Percentiles rank a stretch among this genome's conserved stretches.
Evolutionary conservation across 1,284 basidiomycete genomes (phyloP).

Genomic region (Microstroma glucosiphilum): DNA sequence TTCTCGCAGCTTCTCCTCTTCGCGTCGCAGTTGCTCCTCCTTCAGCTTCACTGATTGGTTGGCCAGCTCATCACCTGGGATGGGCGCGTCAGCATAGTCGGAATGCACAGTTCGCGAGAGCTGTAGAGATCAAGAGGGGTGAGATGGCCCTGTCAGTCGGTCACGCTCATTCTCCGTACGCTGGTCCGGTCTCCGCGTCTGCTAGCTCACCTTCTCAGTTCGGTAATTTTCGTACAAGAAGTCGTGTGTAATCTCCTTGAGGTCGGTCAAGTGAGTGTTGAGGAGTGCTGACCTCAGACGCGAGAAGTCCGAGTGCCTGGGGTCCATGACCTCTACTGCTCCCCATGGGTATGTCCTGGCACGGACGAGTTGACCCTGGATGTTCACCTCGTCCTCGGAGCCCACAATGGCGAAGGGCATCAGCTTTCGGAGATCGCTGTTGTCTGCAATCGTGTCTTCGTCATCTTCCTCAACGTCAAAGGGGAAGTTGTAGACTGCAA

Average conservation of each 20-base stretch:
- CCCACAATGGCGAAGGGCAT: conserved; percentile 92
- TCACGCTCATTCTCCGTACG: neutral
- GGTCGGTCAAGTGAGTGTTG: conserved; percentile 90
- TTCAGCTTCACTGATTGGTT: conserved; percentile 94
- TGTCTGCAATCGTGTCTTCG: conserved; percentile 96
- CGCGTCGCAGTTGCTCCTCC: conserved; percentile 94
- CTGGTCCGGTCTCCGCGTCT: neutral
- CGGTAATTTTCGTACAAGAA: conserved; percentile 84
- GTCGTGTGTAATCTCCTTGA: conserved; percentile 86
- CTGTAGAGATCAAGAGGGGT: conserved; percentile 13
- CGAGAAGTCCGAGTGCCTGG: conserved; percentile 94
- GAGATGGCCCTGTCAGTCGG: neutral
- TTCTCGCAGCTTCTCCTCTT: conserved; percentile 76
- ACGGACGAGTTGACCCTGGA: conserved; percentile 82
- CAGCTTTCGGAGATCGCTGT: conserved; percentile 55
- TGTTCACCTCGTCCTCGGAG: conserved; percentile 90
- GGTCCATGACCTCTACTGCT: conserved; percentile 96
- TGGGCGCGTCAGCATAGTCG: conserved; percentile 54
- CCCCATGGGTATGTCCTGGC: conserved; percentile 96
- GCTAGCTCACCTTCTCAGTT: conserved; percentile 68
- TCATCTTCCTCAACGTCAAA: conserved; percentile 98
- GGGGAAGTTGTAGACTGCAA: conserved; percentile 99
- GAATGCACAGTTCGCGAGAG: conserved; percentile 83
- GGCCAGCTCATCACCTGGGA: conserved; percentile 78
- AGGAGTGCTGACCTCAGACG: conserved; percentile 82